Base-by-base conservation (phyloP, 1,284 basidiomycete genomes). In the Coniferiporia sulphurascens region DNA sequence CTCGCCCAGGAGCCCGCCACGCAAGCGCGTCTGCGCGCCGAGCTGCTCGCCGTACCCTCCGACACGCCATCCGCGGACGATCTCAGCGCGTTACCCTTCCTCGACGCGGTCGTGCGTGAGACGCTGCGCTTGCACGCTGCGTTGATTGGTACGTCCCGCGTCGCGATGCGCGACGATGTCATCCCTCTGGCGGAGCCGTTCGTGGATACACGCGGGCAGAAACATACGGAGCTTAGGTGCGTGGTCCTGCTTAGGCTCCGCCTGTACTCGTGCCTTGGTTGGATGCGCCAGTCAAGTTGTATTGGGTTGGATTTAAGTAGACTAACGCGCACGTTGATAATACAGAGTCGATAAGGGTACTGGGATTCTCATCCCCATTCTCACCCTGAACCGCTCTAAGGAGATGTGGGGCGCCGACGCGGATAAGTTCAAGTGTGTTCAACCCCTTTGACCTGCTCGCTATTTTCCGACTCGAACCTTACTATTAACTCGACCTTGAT, bases 11-110 rank as follows among this genome's bases (percentile, higher is more conserved):
- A 82, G 54, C 80, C 77, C 0, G 74, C 77, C 0, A 73, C 84
- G 0, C 91, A 95, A 69, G 70, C 66, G 10, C 84, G 83, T 63
- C 79, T 95, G 0, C 82, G 91, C 1, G 75, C 81, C 1, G 93
- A 96, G 68, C 73, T 90, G 0, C 65, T 76, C 10, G 67, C 72
- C 0, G 66, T 84, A 5, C 27, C 27, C 27, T 27, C 38, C 9
- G 71, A 75, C 27, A 62, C 60, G 5, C 69, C 67, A 1, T 58
- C 53, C 8, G 62, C 66, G 58, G 69, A 72, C 4, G 68, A 72
- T 21, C 62, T 75, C 44, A 70, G 71, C 53, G 66, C 64, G 1
- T 62, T 75, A 2, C 61, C 65, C 0, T 74, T 71, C 41, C 64
- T 76, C 21, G 68, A 76, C 51, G 62, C 60, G n/a, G 70, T 76